phyloP scores from a whole-genome alignment of 768 basidiomycete genomes.

The Amanita molliuscula region DNA sequence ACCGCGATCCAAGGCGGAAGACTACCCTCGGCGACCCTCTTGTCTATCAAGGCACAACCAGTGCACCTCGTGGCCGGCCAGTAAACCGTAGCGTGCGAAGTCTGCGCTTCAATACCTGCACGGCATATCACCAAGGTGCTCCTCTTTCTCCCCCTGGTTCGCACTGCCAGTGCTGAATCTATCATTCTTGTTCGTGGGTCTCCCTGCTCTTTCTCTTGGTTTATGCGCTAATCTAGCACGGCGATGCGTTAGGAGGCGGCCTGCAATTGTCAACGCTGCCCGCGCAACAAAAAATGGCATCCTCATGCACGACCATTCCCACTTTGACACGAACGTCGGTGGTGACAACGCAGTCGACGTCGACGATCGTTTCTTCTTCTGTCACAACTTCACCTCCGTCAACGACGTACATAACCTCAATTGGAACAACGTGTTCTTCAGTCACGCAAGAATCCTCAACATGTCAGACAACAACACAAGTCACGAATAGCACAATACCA shows the following conservation, averaged over 20 bases:
- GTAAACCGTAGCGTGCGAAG: not conserved
- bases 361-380: slow-evolving; percentile 10
- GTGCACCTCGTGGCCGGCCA: not conserved
- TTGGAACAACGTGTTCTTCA: slow-evolving; percentile 7
- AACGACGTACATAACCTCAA: slow-evolving; percentile 10
- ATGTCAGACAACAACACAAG: slow-evolving; percentile 11
- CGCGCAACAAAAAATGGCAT: slow-evolving; percentile 6
- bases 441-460: slow-evolving; percentile 5
- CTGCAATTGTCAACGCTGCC: not conserved
- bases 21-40: not conserved
- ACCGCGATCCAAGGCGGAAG: not conserved
- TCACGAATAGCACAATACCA: slow-evolving; percentile 10
- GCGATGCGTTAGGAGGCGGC: not conserved
- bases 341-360: slow-evolving; percentile 12
- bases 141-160: not conserved
- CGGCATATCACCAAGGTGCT: not conserved
- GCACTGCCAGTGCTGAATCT: not conserved
- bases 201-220: not conserved
- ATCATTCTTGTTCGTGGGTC: no score
- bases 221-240: not conserved
- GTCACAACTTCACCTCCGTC: slow-evolving; percentile 12
- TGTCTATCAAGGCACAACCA: not conserved
- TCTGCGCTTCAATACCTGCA: not conserved
- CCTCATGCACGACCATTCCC: slow-evolving; percentile 11
- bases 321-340: slow-evolving; percentile 14